Evolutionary conservation across 2,329 filamentous ascomycete genomes (phyloP).

Genomic region (Drechslera avenae): DNA sequence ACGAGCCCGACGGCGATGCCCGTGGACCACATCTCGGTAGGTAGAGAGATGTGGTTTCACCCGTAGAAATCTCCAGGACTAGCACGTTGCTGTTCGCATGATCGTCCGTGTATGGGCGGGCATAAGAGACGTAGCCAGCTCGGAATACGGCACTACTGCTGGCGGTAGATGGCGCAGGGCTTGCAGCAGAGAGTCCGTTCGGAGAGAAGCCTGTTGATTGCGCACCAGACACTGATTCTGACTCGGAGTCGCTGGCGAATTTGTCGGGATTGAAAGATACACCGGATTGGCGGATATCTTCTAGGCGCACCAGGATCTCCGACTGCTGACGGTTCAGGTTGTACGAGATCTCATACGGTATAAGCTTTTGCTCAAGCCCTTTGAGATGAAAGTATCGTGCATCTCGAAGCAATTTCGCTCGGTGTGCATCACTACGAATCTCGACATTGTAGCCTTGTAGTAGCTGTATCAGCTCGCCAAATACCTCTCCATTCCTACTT

Average conservation of each 20-base stretch:
- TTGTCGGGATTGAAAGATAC: slow-evolving; percentile 66
- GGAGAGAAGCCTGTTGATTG: slow-evolving; percentile 26
- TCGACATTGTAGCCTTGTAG: slow-evolving; percentile 82
- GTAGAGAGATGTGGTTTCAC: slow-evolving; percentile 51
- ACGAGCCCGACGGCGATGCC: slow-evolving; percentile 30
- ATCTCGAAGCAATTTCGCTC: slow-evolving; percentile 77
- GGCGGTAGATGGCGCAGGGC: slow-evolving; percentile 25
- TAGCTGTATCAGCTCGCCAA: slow-evolving; percentile 79
- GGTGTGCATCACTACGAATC: slow-evolving; percentile 76
- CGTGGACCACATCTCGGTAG: slow-evolving; percentile 24
- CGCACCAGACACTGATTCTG: slow-evolving; percentile 23
- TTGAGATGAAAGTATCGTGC: slow-evolving; percentile 93
- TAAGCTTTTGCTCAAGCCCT: slow-evolving; percentile 84
- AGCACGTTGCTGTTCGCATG: slow-evolving; percentile 66
- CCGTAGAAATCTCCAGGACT: slow-evolving; percentile 70
- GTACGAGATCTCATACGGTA: slow-evolving; percentile 75
- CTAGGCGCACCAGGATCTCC: slow-evolving; percentile 80
- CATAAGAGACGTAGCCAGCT: slow-evolving; percentile 73
- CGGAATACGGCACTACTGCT: slow-evolving; percentile 17
- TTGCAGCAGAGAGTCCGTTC: slow-evolving; percentile 36
- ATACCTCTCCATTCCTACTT: slow-evolving; percentile 80
- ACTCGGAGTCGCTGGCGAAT: slow-evolving; percentile 26
- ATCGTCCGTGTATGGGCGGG: slow-evolving; percentile 84
- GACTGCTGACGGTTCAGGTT: slow-evolving; percentile 70
- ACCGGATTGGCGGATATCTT: slow-evolving; percentile 88